Evolutionary conservation across 2,329 filamentous ascomycete genomes (phyloP).

Genomic region (Leptographium radiaticola): DNA sequence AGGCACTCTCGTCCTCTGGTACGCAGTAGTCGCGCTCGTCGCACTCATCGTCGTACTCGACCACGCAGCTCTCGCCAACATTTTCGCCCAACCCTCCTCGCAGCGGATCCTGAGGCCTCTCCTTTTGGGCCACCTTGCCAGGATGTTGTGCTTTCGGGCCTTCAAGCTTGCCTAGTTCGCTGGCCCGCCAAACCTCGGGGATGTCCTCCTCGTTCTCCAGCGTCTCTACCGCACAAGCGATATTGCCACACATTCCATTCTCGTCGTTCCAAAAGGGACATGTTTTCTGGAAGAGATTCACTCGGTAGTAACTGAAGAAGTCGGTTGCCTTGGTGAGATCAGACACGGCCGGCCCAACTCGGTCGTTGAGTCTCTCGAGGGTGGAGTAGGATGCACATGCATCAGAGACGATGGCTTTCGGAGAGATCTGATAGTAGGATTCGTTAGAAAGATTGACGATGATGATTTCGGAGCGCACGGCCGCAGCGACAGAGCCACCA

Average conservation of each 20-base stretch:
- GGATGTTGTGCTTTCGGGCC: conserved; percentile 88
- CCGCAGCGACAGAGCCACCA: conserved; percentile 6
- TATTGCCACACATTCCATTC: conserved; percentile 89
- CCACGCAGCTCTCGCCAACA: conserved; percentile 89
- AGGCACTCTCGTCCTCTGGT: conserved; percentile 80
- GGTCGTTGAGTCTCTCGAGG: conserved; percentile 70
- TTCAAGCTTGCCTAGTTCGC: conserved; percentile 82
- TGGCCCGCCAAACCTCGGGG: conserved; percentile 78
- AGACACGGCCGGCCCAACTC: conserved; percentile 62
- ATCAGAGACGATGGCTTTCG: conserved; percentile 79
- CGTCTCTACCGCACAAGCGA: conserved; percentile 89
- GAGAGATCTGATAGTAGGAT: conserved; percentile 55
- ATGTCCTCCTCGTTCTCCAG: conserved; percentile 93
- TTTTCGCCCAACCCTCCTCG: conserved; percentile 71
- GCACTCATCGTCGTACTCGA: conserved; percentile 95
- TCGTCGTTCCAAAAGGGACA: conserved; percentile 96
- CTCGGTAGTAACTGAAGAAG: conserved; percentile 94
- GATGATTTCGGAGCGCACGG: conserved; percentile 7
- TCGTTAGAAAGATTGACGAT: conserved; percentile 24
- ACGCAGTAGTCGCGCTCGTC: conserved; percentile 96
- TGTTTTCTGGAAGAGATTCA: conserved; percentile 87
- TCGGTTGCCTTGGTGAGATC: conserved; percentile 79
- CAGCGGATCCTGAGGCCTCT: conserved; percentile 60
- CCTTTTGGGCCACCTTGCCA: conserved; percentile 56
- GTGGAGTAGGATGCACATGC: conserved; percentile 89